Base-by-base conservation (phyloP, 2,329 filamentous ascomycete genomes). In the Sclerotiophoma versabilis region DNA sequence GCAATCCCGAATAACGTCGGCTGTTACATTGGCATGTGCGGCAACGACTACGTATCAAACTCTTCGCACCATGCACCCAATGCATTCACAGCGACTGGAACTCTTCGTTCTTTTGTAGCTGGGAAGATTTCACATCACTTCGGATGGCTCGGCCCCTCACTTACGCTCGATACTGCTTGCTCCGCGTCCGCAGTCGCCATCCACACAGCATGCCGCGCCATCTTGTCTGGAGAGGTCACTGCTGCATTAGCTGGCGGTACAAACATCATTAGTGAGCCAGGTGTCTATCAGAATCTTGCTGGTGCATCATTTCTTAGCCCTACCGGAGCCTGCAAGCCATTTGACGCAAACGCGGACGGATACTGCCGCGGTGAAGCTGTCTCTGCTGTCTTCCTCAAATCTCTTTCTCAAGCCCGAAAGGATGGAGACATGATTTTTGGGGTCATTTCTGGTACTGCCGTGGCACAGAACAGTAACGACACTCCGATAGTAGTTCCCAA, bases 311-410 rank as follows among this genome's bases (percentile, higher is more conserved):
- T 82, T 47, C 64, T 82, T 0, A 80, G 75, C 15, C 72, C 72
- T 0, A 79, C 74, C 1, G 79, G 81, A 0, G 70, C 75, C 3
- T 84, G 81, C 58, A 81, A 81, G 48, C 57, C 67, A 4, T 70
- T 68, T 26, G 65, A 68, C 41, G 60, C 48, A 1, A 19, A 23
- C 0, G 83, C 81, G 0, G 80, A 84, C 64, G 83, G 83, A 4
- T 85, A 84, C 58, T 83, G 81, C 54, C 77, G 83, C 7, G 63
- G 55, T 5, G 83, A 85, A 45, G 82, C 74, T 9, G 74, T 79
- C 15, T 80, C 74, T 0, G 69, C 77, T 3, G 71, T 85, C 5
- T 73, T 84, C 2, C 59, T 85, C 17, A 85, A 85, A 64, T 66
- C 75, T 5, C 64, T 84, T 1, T 69, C 76, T 5, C 75, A 81